Evolutionary conservation across 805 yeast genomes (phyloP).

Genomic region (Clavispora fructus): DNA sequence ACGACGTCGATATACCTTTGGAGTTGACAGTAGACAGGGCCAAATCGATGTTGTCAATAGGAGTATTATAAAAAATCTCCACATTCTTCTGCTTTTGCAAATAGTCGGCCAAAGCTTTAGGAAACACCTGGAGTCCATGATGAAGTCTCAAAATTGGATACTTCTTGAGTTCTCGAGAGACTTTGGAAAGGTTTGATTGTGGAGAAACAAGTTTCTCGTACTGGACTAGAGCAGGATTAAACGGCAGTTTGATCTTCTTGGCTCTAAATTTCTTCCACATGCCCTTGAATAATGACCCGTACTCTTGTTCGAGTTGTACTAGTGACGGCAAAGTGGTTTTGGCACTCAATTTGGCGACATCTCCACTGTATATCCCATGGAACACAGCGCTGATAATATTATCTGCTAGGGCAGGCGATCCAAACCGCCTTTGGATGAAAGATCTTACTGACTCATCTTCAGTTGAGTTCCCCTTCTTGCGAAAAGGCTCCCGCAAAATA

Average conservation of each 20-base stretch:
- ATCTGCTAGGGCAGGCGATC: constrained; percentile 40
- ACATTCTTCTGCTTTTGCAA: constrained; percentile 39
- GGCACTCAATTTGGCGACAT: constrained; percentile 60
- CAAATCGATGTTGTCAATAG: constrained; percentile 19
- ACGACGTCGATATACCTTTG: constrained; percentile 9
- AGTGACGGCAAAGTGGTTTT: constrained; percentile 52
- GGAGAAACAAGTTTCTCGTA: constrained; percentile 41
- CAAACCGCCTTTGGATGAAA: constrained; percentile 68
- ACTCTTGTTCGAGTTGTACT: constrained; percentile 50
- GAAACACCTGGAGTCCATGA: constrained; percentile 53
- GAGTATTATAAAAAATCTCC: constrained; percentile 25
- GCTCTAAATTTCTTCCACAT: constrained; percentile 27
- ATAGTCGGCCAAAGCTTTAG: constrained; percentile 36
- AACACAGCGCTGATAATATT: constrained; percentile 74
- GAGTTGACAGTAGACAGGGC: constrained; percentile 8
- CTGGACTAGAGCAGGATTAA: constrained; percentile 17
- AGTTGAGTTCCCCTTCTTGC: constrained; percentile 15
- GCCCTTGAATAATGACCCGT: constrained; percentile 55
- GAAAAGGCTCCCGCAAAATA: constrained; percentile 48
- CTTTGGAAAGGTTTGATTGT: constrained; percentile 29
- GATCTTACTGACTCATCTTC: constrained; percentile 69
- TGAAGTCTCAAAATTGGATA: constrained; percentile 59
- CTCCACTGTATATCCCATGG: constrained; percentile 87
- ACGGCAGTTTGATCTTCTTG: constrained; percentile 3
- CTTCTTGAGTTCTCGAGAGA: constrained; percentile 37